Conservation (phyloP, 2,329 filamentous ascomycete genomes). For the Trichoderma sp. region DNA sequence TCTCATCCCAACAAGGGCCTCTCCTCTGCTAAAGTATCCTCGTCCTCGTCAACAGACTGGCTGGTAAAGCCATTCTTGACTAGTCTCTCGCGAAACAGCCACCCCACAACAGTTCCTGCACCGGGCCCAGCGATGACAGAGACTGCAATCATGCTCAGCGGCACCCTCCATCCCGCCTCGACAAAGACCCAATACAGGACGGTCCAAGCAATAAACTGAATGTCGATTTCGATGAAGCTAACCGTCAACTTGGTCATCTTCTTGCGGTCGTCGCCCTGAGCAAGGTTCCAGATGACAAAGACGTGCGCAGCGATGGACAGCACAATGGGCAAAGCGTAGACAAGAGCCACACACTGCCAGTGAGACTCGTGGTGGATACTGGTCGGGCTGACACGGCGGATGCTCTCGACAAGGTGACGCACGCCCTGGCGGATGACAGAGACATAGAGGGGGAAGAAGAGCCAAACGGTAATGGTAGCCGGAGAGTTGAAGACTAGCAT, state of each 20-base stretch:
- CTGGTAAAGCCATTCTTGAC: constrained; percentile 29
- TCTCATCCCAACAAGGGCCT: constrained; percentile 35
- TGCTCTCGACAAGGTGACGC: constrained; percentile 28
- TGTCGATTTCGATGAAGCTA: constrained; percentile 48
- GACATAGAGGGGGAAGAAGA: constrained; percentile 53
- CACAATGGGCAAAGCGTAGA: constrained; percentile 47
- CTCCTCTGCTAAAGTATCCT: constrained; percentile 29
- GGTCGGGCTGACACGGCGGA: constrained; percentile 30
- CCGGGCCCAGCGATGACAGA: constrained; percentile 39
- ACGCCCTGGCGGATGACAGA: constrained; percentile 42
- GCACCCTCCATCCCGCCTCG: constrained; percentile 47
- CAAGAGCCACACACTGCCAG: constrained; percentile 36
- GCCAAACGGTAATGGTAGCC: constrained; percentile 44
- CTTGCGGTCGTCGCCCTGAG: constrained; percentile 39
- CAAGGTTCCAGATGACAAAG: constrained; percentile 41
- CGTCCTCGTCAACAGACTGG: constrained; percentile 16
- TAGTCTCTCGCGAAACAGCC: constrained; percentile 41
- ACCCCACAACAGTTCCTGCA: constrained; percentile 38
- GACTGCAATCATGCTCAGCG: constrained; percentile 32
- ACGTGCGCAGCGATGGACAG: constrained; percentile 45
- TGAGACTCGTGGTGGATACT: constrained; percentile 46
- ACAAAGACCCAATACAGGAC: constrained; percentile 54
- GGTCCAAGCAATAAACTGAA: constrained; percentile 45
- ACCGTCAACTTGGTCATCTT: constrained; percentile 50
- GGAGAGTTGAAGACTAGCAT: constrained; percentile 46